Conservation (phyloP, 306 rosid genomes). For the Alnus rubra region DNA sequence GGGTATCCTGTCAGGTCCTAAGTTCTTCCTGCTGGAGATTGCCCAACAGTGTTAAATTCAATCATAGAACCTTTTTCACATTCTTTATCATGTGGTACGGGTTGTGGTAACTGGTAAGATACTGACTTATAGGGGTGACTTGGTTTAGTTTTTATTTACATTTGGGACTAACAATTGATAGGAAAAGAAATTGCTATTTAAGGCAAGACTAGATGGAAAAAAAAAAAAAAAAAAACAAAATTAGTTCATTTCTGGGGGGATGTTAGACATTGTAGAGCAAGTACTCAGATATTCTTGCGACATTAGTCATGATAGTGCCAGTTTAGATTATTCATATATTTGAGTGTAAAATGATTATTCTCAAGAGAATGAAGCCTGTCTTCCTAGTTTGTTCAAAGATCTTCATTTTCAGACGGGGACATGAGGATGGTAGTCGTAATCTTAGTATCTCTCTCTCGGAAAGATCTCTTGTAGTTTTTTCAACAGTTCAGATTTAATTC, state of each 20-base stretch:
- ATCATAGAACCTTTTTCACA: background rate
- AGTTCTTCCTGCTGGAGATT: background rate
- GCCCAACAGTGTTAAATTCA: background rate
- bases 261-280: background rate
- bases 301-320: background rate
- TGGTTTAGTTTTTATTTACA: background rate
- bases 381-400: background rate
- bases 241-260: conserved; percentile 1
- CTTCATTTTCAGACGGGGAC: no score
- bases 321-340: background rate
- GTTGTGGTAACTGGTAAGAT: conserved; percentile 7
- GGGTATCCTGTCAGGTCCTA: background rate
- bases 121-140: background rate
- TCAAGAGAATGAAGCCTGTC: background rate
- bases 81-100: background rate
- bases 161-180: conserved; percentile 2
- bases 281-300: background rate
- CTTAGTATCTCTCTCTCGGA: no score
- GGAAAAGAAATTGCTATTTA: background rate
- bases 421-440: no score
- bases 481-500: no score
- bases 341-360: background rate
- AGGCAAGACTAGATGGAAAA: background rate
- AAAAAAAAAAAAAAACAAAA: background rate
- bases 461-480: no score